phyloP scores from a whole-genome alignment of 2,329 filamentous ascomycete genomes.

The Colletotrichum sojae region DNA sequence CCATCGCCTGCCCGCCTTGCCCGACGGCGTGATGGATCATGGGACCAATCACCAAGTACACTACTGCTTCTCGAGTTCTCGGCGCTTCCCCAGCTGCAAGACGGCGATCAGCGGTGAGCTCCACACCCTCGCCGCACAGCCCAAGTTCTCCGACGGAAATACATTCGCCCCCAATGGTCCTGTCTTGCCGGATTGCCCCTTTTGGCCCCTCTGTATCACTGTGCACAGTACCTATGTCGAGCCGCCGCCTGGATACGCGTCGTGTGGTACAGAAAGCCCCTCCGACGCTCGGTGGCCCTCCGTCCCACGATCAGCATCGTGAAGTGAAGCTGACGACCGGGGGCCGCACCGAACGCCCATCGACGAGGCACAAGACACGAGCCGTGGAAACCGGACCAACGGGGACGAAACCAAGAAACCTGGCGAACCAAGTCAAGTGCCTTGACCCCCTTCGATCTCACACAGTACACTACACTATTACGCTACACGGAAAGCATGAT shows the following conservation, averaged over 20 bases:
- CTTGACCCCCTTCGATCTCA: conserved; percentile 27
- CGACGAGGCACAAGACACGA: conserved; percentile 16
- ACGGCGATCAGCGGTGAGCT: conserved; percentile 28
- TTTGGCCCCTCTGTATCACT: neutral
- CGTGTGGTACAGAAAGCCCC: neutral
- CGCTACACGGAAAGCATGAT: conserved; percentile 11
- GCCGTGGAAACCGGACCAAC: conserved; percentile 25
- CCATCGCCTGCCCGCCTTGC: conserved; percentile 35
- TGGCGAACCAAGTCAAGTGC: conserved; percentile 22
- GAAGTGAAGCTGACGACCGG: conserved; percentile 18
- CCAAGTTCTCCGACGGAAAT: conserved; percentile 12
- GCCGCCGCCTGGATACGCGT: neutral
- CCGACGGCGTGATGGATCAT: conserved; percentile 4
- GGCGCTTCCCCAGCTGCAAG: conserved; percentile 17
- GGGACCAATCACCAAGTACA: too few species aligned
- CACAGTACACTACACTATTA: conserved; percentile 18
- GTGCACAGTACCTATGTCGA: neutral
- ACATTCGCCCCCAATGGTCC: conserved; percentile 15
- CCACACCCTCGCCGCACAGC: conserved; percentile 9
- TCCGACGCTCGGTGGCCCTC: conserved; percentile 23
- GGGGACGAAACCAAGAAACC: conserved; percentile 32
- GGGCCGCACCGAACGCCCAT: conserved; percentile 2
- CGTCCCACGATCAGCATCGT: conserved; percentile 17
- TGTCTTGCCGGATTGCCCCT: conserved; percentile 15
- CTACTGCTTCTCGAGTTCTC: neutral